Evolutionary conservation across 768 basidiomycete species (phyloP).

Genomic region (Suillus cothurnatus): DNA sequence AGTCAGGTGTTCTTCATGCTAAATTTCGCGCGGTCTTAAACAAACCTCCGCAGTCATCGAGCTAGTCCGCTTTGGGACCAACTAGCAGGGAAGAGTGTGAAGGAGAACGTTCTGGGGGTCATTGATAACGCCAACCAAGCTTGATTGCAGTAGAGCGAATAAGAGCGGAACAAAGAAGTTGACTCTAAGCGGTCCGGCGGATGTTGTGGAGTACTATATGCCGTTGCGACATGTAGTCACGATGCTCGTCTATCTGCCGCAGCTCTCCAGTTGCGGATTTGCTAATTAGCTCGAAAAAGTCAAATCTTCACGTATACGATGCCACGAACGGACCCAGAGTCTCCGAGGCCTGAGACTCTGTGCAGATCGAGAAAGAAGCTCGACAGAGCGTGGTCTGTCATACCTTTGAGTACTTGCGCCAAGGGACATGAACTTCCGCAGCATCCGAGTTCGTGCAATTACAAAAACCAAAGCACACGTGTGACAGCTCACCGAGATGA

Average conservation of each 20-base stretch:
- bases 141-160: conserved; percentile 1
- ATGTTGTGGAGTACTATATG: neutral
- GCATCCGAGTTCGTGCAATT: neutral
- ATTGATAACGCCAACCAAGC: neutral
- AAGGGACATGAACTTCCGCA: neutral
- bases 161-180: neutral
- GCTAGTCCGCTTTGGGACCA: neutral
- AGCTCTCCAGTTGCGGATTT: neutral
- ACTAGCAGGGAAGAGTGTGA: neutral
- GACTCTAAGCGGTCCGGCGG: neutral
- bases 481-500: neutral
- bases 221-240: neutral
- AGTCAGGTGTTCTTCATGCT: neutral
- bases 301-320: neutral
- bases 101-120: neutral
- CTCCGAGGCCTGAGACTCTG: too few species aligned
- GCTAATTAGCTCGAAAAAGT: neutral
- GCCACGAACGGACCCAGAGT: neutral
- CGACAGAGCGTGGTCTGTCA: neutral
- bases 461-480: neutral
- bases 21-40: neutral
- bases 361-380: neutral
- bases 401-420: neutral
- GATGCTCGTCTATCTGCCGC: neutral
- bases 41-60: neutral